Evolutionary conservation across 345 rosid species (phyloP), one percentile per base, ranked within the genome.

Genomic region (Pistacia vera): DNA sequence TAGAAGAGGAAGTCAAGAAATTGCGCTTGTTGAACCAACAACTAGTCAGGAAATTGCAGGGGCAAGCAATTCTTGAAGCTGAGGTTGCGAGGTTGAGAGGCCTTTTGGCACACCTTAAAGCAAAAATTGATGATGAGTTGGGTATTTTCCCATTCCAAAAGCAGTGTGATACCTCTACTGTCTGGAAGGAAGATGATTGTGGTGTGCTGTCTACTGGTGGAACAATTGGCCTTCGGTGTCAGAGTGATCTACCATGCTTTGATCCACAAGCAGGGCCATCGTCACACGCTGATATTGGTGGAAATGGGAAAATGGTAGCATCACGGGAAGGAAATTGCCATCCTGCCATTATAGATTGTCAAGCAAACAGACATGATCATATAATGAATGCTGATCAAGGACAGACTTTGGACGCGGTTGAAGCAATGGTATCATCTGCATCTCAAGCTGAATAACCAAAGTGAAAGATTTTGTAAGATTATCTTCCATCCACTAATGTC

Each of bases 1-100:
- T 93, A 49, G 97, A 93, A 82, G 93, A 91, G 75, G 91, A 93
- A 83, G 91, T 89, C 51, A 84, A 78, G 83, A 88, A 89, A 77
- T 48, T 93, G 74, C 82, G 78, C 1, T 1, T 60, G 49, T 4
- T 64, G 76, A 90, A 93, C 74, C 89, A 86, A 55, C 84, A 89
- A 58, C 79, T 93, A 48, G 67, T 68, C 52, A 84, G 79, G 81
- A 88, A 81, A 80, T 67, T 93, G 71, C 88, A 93, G 55, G 82
- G 83, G 38, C 88, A 90, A 80, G 80, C 85, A 22, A 49, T 68
- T 33, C 83, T 91, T 36, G 92, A 90, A 81, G 85, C 88, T 0
- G 97, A 93, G 79, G 72, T 79, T 57, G 55, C 62, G 68, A 90
- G 88, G 79, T 85, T 93, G 51, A 83, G 83, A 60, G 64, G 83